Evolutionary conservation across 805 yeast genomes (phyloP), one percentile per base, ranked within the genome.

Genomic region (Lipomyces yamanashiensis): DNA sequence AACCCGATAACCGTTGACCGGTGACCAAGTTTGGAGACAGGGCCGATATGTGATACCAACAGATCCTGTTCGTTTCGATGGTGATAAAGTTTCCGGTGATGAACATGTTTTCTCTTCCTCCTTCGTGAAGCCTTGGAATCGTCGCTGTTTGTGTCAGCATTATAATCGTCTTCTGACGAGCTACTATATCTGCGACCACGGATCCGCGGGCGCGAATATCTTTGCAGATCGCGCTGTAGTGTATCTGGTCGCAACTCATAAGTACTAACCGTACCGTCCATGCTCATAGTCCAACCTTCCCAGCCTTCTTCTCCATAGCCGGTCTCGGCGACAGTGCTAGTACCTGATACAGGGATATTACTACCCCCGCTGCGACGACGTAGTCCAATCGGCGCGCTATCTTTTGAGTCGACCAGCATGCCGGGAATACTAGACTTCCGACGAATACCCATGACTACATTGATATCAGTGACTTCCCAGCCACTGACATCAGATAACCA

Each of bases 201-300:
- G 15, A 54, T 54, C n/a, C 52, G 41, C 33, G 61, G 54, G 15
- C 61, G 49, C 10, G 61, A 34, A 23, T 40, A 61, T 12, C 62
- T 41, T 19, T 40, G 48, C 33, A 58, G 9, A 7, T 34, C 41
- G 17, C 54, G 55, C 10, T 61, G 41, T 9, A 49, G 57, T 9
- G 47, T 55, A 9, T 66, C 67, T 7, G 65, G 7, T 2, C 88
- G 86, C 12, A 90, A 82, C 43, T 85, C 84, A 70, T 87, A 88
- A 58, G 79, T 80, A 33, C 82, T 77, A 19, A 88, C 79, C 52
- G 81, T 80, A 0, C 96, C 96, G 60, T 82, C 81, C n/a, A 86
- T 84, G 5, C 83, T 80, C 78, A 90, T 83, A 1, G 91, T 86
- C 82, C 90, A 90, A 0, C 95, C 96, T 74, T 90, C 92, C 95